These are phyloP conservation scores for Pseudonitzschia multistriata DNA, from an alignment of 108 stramenopile species.

Conservation along the genomic window DNA sequence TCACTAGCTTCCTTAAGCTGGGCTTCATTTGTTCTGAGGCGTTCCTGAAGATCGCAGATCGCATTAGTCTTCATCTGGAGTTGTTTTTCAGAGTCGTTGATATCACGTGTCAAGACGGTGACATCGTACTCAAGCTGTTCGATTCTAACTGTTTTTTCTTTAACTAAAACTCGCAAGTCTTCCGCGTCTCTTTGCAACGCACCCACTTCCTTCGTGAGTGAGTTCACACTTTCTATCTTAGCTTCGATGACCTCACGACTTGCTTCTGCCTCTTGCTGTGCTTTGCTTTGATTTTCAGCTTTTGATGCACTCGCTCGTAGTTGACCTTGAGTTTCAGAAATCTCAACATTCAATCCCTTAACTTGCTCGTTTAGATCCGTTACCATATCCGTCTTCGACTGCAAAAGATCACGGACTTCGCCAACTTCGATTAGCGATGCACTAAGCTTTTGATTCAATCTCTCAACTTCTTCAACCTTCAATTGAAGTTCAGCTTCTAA, in stretches of 20 bases:
- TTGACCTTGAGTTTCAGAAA: background rate
- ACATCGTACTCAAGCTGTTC: background rate
- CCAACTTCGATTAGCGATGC: background rate
- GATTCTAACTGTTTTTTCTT: conserved; percentile 7
- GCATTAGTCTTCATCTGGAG: background rate
- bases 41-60: background rate
- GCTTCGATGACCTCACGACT: background rate
- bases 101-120: background rate
- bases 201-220: background rate
- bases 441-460: conserved; percentile 1
- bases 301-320: background rate
- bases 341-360: background rate
- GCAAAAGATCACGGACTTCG: background rate
- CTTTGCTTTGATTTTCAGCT: conserved; percentile 5
- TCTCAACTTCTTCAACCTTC: background rate
- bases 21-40: conserved; percentile 17
- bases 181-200: background rate
- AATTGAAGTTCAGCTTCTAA: conserved; percentile 6
- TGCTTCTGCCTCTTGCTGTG: background rate
- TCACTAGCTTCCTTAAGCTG: conserved; percentile 25
- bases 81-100: background rate
- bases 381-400: conserved; percentile 1
- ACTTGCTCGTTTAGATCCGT: background rate
- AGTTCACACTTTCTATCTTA: background rate
- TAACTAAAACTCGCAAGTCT: background rate